Conservation (phyloP, 345 rosid genomes). For the Salix arbutifolia region DNA sequence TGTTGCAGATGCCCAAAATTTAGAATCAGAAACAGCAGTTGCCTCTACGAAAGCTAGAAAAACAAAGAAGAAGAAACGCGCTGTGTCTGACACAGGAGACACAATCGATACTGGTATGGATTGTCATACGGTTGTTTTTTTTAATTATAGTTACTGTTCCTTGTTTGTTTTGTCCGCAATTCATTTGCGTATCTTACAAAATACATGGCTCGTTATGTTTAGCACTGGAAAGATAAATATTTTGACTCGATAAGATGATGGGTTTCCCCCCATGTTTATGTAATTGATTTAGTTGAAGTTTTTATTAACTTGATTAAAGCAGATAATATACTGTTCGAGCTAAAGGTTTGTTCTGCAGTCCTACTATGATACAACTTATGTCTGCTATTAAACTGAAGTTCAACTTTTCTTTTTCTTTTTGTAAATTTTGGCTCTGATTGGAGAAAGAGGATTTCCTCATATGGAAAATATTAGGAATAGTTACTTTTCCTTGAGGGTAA, state of each 20-base stretch:
- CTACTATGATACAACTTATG: not conserved
- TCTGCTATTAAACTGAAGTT: too few species aligned
- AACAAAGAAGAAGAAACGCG: slow-evolving; percentile 39
- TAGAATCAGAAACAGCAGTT: slow-evolving; percentile 13
- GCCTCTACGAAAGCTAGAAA: slow-evolving; percentile 22
- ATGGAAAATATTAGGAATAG: not conserved
- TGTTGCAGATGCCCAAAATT: slow-evolving; percentile 11
- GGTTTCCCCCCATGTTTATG: not conserved
- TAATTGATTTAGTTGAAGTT: not conserved
- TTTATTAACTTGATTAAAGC: not conserved
- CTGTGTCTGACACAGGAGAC: slow-evolving; percentile 28
- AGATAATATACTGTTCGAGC: not conserved
- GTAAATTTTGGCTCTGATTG: not conserved
- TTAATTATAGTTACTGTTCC: not conserved
- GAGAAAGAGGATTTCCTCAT: not conserved
- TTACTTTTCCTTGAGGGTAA: not conserved
- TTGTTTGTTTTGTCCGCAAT: not conserved
- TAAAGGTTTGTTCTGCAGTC: not conserved
- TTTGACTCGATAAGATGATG: not conserved
- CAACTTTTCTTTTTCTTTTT: too few species aligned
- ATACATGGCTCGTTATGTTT: not conserved
- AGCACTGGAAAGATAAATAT: not conserved
- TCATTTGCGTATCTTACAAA: not conserved
- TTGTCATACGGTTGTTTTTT: not conserved
- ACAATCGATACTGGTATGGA: slow-evolving; percentile 23